Conservation (phyloP, 768 basidiomycete genomes). For the Tricholoma terreum region DNA sequence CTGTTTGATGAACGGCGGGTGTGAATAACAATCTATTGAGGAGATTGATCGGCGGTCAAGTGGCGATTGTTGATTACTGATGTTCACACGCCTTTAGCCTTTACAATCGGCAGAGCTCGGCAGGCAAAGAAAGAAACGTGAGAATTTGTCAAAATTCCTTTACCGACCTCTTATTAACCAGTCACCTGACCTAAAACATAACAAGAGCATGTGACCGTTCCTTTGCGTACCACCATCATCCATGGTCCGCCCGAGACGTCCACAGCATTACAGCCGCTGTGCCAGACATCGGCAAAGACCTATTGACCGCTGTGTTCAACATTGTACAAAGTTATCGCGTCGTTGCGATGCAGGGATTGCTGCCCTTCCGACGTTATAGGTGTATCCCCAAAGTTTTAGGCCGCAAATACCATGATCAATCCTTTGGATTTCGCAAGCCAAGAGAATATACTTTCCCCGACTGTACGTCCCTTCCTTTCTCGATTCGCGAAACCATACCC, state of each 20-base stretch:
- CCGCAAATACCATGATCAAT: constrained; percentile 69
- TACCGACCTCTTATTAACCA: too few species aligned
- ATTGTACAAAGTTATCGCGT: not conserved
- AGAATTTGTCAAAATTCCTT: too few species aligned
- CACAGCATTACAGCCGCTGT: not conserved
- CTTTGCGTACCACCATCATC: too few species aligned
- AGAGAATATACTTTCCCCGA: constrained; percentile 65
- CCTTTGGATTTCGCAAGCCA: constrained; percentile 71
- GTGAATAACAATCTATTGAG: too few species aligned
- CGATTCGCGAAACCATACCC: not conserved
- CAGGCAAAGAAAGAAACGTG: too few species aligned
- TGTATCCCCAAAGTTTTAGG: not conserved
- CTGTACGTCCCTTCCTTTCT: constrained; percentile 44
- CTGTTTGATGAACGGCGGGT: too few species aligned
- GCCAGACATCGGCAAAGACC: not conserved
- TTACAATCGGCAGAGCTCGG: too few species aligned
- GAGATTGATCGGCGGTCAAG: too few species aligned
- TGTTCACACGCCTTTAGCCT: too few species aligned
- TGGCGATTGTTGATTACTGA: too few species aligned
- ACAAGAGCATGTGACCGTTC: too few species aligned
- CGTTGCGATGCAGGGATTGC: not conserved
- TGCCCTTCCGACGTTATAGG: not conserved
- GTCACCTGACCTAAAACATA: too few species aligned
- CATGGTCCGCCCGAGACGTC: not conserved
- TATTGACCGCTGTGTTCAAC: not conserved